These are phyloP conservation scores for Raffaelea arxii DNA, from an alignment of 2,329 filamentous ascomycete genomes.

Conservation along the genomic window DNA sequence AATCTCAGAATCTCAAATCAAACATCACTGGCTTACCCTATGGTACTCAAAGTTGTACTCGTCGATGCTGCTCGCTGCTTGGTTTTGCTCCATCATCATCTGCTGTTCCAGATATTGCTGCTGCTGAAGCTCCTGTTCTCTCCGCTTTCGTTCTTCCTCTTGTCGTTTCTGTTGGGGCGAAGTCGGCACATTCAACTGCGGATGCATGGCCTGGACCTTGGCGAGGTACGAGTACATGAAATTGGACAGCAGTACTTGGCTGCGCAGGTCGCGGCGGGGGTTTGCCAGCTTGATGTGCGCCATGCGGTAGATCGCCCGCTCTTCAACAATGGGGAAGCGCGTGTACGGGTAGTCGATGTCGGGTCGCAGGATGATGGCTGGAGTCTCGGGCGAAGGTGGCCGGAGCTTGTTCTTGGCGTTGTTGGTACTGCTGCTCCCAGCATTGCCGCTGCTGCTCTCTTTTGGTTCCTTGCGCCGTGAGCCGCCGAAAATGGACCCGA, in stretches of 20 bases:
- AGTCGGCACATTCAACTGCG: slow-evolving; percentile 82
- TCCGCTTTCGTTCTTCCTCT: slow-evolving; percentile 36
- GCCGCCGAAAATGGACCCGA: slow-evolving; percentile 86
- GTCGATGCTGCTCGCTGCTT: slow-evolving; percentile 7
- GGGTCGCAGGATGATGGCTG: slow-evolving; percentile 61
- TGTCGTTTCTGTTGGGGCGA: slow-evolving; percentile 48
- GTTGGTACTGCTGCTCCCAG: slow-evolving; percentile 40
- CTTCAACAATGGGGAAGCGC: slow-evolving; percentile 86
- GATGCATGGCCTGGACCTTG: slow-evolving; percentile 98
- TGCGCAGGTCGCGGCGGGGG: slow-evolving; percentile 80
- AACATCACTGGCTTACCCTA: slow-evolving; percentile 22
- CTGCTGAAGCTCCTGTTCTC: slow-evolving; percentile 35
- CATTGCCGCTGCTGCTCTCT: slow-evolving; percentile 58
- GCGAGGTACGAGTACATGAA: slow-evolving; percentile 99
- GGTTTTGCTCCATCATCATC: slow-evolving; percentile 21
- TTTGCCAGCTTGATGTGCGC: slow-evolving; percentile 99
- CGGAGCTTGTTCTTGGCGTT: slow-evolving; percentile 64
- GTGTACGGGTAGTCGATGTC: slow-evolving; percentile 97
- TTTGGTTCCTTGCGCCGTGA: slow-evolving; percentile 79
- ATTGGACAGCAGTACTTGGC: slow-evolving; percentile 92
- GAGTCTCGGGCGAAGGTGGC: slow-evolving; percentile 69
- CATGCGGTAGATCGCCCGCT: slow-evolving; percentile 96
- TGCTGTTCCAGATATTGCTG: slow-evolving; percentile 33
- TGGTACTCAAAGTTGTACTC: slow-evolving; percentile 26
- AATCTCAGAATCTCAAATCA: neutral